Percentiles rank a stretch among this genome's conserved stretches.
These are phyloP conservation scores for Thalassia testudinum DNA, from an alignment of 116 monocot species.

Conservation along the genomic window DNA sequence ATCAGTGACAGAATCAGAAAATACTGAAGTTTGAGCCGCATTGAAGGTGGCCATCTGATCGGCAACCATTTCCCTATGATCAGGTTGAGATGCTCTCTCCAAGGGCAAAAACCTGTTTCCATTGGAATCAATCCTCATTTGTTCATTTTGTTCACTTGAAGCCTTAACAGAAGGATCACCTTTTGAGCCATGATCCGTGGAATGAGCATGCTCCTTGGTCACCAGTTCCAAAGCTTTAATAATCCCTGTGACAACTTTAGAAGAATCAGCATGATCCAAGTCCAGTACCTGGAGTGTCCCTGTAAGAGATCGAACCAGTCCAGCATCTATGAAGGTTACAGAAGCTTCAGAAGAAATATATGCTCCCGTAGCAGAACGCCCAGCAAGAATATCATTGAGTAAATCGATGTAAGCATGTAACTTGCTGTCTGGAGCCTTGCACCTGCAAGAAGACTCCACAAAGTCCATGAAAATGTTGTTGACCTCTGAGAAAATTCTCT, in stretches of 20 bases:
- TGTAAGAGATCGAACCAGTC: conserved; percentile 62
- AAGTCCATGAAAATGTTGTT: conserved; percentile 52
- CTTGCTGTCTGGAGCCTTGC: conserved; percentile 25
- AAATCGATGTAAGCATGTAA: conserved; percentile 80
- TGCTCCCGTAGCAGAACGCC: conserved; percentile 79
- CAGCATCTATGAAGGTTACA: conserved; percentile 85
- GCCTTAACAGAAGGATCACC: conserved; percentile 34
- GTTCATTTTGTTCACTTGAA: conserved; percentile 43
- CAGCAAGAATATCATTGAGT: conserved; percentile 84
- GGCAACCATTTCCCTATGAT: conserved; percentile 26
- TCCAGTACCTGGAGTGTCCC: conserved; percentile 59
- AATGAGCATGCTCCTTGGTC: conserved; percentile 76
- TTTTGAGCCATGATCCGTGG: conserved; percentile 55
- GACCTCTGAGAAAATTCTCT: conserved; percentile 78
- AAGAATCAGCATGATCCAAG: conserved; percentile 83
- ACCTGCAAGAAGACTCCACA: conserved; percentile 38
- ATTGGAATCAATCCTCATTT: conserved; percentile 14
- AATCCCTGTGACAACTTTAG: conserved; percentile 73
- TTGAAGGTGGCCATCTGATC: conserved; percentile 54
- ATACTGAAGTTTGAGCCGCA: conserved; percentile 35
- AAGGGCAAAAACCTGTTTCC: conserved; percentile 41
- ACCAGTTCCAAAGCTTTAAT: conserved; percentile 82
- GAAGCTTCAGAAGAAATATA: conserved; percentile 78
- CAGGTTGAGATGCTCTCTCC: conserved; percentile 65
- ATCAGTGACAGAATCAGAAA: conserved; percentile 58